Evolutionary conservation across 225 moss, liverwort and hornwort genomes (phyloP).

Genomic region (Antitrichia curtipendula): DNA sequence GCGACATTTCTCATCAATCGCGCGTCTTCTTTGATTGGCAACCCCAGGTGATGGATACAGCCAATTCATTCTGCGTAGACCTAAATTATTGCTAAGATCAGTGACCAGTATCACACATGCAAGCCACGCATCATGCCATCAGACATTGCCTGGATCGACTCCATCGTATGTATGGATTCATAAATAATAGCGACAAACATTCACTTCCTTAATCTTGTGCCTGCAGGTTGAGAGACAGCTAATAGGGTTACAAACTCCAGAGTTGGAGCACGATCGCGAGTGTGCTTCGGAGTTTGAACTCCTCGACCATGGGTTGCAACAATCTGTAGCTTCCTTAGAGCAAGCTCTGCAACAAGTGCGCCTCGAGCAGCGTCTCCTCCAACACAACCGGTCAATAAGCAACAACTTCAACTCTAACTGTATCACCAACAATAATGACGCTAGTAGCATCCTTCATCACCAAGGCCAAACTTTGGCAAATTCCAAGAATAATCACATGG

Average conservation of each 20-base stretch:
- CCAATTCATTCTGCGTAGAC: background rate
- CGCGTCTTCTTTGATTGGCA: slow-evolving; percentile 79
- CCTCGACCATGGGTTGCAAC: slow-evolving; percentile 77
- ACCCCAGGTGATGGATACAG: slow-evolving; percentile 18
- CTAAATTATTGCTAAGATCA: background rate
- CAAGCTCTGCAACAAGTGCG: slow-evolving; percentile 91
- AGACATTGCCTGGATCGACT: background rate
- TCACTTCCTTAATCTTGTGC: background rate
- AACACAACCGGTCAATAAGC: slow-evolving; percentile 24
- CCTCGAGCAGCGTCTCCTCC: slow-evolving; percentile 73
- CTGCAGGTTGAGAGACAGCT: slow-evolving; percentile 29
- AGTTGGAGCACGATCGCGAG: slow-evolving; percentile 17
- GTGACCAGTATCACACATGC: background rate
- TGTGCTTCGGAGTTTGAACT: slow-evolving; percentile 58
- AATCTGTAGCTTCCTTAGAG: slow-evolving; percentile 83
- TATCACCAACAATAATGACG: slow-evolving; percentile 1
- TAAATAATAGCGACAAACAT: background rate
- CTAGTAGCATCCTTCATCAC: background rate
- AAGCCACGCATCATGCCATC: background rate
- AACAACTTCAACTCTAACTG: slow-evolving; percentile 15
- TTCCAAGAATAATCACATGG: slow-evolving; percentile 5
- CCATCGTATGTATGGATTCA: background rate
- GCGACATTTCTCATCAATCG: slow-evolving; percentile 10
- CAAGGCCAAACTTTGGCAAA: background rate
- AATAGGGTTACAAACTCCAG: slow-evolving; percentile 20